Evolutionary conservation across 148 eudicot species (phyloP), one percentile per base, ranked within the genome.

Genomic region (Chenopodium album): DNA sequence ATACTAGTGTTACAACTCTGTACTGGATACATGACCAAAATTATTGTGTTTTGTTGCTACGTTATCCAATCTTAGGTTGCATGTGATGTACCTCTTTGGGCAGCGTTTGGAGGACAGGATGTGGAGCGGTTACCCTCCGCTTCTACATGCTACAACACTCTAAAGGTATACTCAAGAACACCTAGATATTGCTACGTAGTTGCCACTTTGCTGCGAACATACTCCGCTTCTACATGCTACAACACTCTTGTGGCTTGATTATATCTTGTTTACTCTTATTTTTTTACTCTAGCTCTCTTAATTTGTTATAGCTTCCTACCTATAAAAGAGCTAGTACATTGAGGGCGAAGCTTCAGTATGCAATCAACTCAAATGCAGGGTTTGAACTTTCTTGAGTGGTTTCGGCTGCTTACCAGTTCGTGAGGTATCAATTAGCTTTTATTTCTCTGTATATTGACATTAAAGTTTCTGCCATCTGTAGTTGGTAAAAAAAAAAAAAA

Each of bases 81-180:
- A 20, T 91, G 98, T 78, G 99, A 96, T 81, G 79, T 90, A 80
- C 97, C 99, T 26, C 85, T 96, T 44, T 96, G 97, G 99, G 99
- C 98, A 69, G 66, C 95, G 11, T 82, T 96, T 76, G 99, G 99
- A 67, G 99, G 99, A 44, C 99, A 96, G 71, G 99, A 96, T 88
- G 97, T 96, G 80, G 99, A 96, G 80, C 89, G 99, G 79, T 94
- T 96, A 87, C 99, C 99, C 79, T 96, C 99, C 83, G 97, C 99
- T 87, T 93, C 99, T 71, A 92, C 99, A 22, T 96, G 99, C 89
- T 96, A 96, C 84, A 96, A 96, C 85, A 96, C 99, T 88, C 88
- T 96, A 73, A 96, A 96, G 98, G 99, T 96, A 89, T 78, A 22
- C 62, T 76, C 22, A 75, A 9, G 66, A 31, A 75, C 68, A 62